phyloP scores from a whole-genome alignment of 352 stramenopile species.

The Globisporangium heterothallicum region DNA sequence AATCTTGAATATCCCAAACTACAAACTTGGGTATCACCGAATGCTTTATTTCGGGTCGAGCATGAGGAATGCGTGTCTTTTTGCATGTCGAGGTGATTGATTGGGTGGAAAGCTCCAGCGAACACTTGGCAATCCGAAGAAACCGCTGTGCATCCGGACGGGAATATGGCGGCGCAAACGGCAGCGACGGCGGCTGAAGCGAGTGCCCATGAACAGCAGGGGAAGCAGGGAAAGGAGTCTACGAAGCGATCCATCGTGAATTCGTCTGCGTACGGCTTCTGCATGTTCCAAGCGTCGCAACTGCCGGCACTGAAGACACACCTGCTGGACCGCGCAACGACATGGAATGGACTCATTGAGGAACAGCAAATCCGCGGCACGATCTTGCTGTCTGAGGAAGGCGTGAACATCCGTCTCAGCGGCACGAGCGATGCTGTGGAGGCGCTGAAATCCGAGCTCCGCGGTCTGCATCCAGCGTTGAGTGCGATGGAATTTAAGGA shows the following conservation, averaged over 20 bases:
- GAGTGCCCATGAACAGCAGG: neutral
- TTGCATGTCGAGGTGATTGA: too few relatives aligned
- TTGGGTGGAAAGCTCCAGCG: too few relatives aligned
- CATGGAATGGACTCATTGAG: neutral
- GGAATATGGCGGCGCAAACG: constrained; percentile 7
- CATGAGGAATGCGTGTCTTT: too few relatives aligned
- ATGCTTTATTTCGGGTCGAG: too few relatives aligned
- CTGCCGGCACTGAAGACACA: constrained; percentile 34
- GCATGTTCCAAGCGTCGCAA: constrained; percentile 31
- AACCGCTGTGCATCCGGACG: too few relatives aligned
- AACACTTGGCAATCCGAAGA: too few relatives aligned
- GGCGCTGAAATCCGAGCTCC: constrained; percentile 43
- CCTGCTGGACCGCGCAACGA: constrained; percentile 21
- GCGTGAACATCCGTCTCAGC: constrained; percentile 63
- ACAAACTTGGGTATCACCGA: too few relatives aligned
- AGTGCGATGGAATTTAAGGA: constrained; percentile 63
- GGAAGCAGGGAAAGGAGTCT: neutral
- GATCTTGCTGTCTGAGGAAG: constrained; percentile 58
- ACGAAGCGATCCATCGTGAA: constrained; percentile 29
- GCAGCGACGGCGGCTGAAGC: constrained; percentile 3
- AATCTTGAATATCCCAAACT: too few relatives aligned
- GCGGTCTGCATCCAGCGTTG: constrained; percentile 18
- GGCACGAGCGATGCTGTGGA: constrained; percentile 33
- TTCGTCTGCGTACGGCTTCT: constrained; percentile 73
- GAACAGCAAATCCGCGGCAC: constrained; percentile 45